Evolutionary conservation across 306 rosid species (phyloP).

Genomic region (Casuarina glauca): DNA sequence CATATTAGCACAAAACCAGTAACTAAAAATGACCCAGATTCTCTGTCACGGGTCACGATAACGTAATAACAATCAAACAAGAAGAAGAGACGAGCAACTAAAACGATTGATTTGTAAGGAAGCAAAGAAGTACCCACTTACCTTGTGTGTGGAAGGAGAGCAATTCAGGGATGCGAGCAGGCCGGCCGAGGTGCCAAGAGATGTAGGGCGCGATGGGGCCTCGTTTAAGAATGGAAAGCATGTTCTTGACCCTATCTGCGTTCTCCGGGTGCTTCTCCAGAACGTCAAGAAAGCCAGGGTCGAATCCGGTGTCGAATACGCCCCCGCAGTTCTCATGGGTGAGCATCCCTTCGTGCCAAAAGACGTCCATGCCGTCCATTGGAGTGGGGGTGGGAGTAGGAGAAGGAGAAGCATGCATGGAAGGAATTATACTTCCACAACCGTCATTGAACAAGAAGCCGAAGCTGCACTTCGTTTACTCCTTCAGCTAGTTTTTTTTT

Average conservation of each 20-base stretch:
- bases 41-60: background rate
- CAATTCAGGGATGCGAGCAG: constrained; percentile 55
- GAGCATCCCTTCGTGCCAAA: constrained; percentile 85
- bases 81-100: background rate
- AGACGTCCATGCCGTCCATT: constrained; percentile 38
- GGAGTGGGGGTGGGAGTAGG: background rate
- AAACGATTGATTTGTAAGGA: background rate
- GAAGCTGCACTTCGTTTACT: too few relatives aligned
- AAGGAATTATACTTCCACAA: too few relatives aligned
- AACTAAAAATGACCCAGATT: constrained; percentile 10
- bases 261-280: constrained; percentile 92
- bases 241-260: constrained; percentile 74
- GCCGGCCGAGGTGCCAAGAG: constrained; percentile 55
- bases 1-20: background rate
- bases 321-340: constrained; percentile 67
- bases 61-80: background rate
- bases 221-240: constrained; percentile 69
- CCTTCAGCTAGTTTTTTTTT: too few relatives aligned
- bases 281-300: constrained; percentile 80
- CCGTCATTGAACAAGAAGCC: too few relatives aligned
- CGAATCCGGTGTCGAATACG: constrained; percentile 63
- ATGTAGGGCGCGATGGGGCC: constrained; percentile 78
- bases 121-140: constrained; percentile 12
- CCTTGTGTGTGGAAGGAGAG: constrained; percentile 77
- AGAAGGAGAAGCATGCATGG: background rate